Evolutionary conservation across 2,329 filamentous ascomycete species (phyloP), one percentile per base, ranked within the genome.

Genomic region (Dactylellina cionopaga): DNA sequence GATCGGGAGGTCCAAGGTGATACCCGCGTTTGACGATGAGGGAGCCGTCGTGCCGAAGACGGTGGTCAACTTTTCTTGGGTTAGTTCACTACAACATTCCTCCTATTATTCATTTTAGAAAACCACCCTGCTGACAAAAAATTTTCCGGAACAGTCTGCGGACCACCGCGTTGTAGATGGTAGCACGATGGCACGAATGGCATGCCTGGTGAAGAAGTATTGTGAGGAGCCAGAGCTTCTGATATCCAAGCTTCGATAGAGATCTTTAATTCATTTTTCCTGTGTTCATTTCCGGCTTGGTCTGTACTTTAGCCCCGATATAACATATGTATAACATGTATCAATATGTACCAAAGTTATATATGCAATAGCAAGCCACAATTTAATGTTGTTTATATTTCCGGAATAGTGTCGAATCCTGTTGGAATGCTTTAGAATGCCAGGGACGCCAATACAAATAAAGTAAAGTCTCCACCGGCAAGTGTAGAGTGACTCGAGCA

Each of bases 151-250:
- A 56, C 31, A 74, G 69, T 77, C 76, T 52, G 77, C 76, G 44
- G 77, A 78, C 81, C 95, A 99, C 81, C 85, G 95, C 17, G 91
- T 98, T 59, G 88, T 98, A 47, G 95, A 99, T 81, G 95, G 95
- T 1, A 94, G 94, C 47, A 96, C 93, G 71, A 92, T 96, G 86
- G 95, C 95, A 17, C 86, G 93, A 76, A 94, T 94, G 80, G 92
- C 92, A 10, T 92, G 93, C 77, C 85, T 90, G 74, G 90, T 98
- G 19, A 88, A 88, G 76, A 84, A 84, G 55, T 87, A 91, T 76
- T 86, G 98, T 37, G 93, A 98, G 82, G 88, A 91, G 78, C 92
- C 94, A 3, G 92, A 93, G 79, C 85, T 85, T 64, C 96, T 98
- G 92, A 83, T 97, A 75, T 85, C 96, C 80, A 89, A 91, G 79